Base-by-base conservation (phyloP, 129 eudicot genomes). In the Flaveria ramosissima region DNA sequence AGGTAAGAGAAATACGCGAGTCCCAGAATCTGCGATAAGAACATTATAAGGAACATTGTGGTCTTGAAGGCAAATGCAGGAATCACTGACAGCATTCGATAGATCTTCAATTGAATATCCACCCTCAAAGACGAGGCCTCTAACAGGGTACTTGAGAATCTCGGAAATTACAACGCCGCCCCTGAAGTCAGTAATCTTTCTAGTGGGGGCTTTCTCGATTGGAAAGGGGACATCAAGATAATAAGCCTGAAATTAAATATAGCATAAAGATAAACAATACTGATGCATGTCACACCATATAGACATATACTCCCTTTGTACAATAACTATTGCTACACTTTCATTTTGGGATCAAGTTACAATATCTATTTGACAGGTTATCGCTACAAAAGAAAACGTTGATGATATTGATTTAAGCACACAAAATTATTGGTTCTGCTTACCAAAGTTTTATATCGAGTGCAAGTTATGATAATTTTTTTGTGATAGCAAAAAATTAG, bases 21-120 rank as follows among this genome's bases (percentile, higher is more conserved):
- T 87, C 26, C 97, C 99, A 2, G 89, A 89, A 77, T 95, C 97
- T 43, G 97, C 80, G 50, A 95, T 88, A 41, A 95, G 97, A 39
- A 91, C 96, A 81, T 95, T 95, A 84, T 84, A 89, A 45, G 99
- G 99, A 19, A 95, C 88, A 78, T 95, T 95, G 84, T 88, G 88
- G 73, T 89, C 89, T 88, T 95, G 97, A 77, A 95, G 96, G 84
- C 97, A 95, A 52, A 91, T 86, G 81, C 99, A 95, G 1, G 93
- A 85, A 67, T 89, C 94, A 7, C 95, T 85, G 65, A 91, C 92
- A 21, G 86, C 90, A 57, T 88, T 80, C 70, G 99, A 83, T 74
- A 95, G 55, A 75, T 89, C 89, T 78, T 88, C 88, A 48, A 95
- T 60, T 10, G 87, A 75, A 69, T 80, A 80, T 57, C 92, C 91